phyloP scores from a whole-genome alignment of 352 stramenopile species.

The Pseudoperonospora humuli region DNA sequence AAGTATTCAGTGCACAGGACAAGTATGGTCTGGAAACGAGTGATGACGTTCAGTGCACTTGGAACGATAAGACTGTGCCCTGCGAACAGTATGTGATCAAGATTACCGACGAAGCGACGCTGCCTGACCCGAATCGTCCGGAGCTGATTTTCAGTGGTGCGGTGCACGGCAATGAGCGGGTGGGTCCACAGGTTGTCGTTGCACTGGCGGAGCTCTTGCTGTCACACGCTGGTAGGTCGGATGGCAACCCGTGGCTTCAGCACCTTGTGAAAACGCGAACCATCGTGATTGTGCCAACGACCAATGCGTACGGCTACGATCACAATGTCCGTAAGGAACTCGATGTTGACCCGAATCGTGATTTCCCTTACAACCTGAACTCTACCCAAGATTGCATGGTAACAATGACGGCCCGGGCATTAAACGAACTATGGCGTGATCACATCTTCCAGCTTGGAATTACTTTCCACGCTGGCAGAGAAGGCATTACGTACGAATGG shows the following conservation, averaged over 20 bases:
- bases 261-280: constrained; percentile 76
- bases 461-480: too few species aligned
- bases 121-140: constrained; percentile 63
- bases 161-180: constrained; percentile 92
- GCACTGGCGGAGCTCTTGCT: constrained; percentile 61
- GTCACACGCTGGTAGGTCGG: constrained; percentile 33
- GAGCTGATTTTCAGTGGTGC: constrained; percentile 92
- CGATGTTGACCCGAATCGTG: constrained; percentile 91
- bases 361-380: constrained; percentile 92
- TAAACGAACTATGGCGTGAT: too few species aligned
- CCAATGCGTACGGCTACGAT: constrained; percentile 91
- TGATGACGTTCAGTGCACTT: constrained; percentile 41
- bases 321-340: constrained; percentile 70
- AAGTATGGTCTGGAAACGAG: constrained; percentile 56
- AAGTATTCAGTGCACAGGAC: constrained; percentile 74
- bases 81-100: constrained; percentile 80
- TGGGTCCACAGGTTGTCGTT: constrained; percentile 83
- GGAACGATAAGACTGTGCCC: constrained; percentile 26
- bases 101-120: constrained; percentile 67
- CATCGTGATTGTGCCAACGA: constrained; percentile 79
- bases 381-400: constrained; percentile 14
- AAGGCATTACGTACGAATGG: too few species aligned
- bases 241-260: constrained; percentile 50
- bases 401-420: too few species aligned
- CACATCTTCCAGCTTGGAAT: too few species aligned